phyloP scores from a whole-genome alignment of 2,329 filamentous ascomycete species.

The Fusarium napiforme region DNA sequence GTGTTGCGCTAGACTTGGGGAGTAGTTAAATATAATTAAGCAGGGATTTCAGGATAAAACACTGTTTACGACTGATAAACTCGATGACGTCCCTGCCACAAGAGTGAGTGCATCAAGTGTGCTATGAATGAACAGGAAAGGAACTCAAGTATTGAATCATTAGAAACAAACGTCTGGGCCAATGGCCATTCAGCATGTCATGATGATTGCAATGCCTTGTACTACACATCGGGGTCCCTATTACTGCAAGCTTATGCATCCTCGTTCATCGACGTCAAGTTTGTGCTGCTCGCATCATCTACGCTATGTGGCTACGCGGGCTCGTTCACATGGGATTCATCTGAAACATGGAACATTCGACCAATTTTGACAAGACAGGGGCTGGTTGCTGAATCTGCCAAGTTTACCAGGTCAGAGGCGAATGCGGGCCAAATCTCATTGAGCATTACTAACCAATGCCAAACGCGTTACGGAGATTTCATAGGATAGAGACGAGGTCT shows the following conservation, averaged over 20 bases:
- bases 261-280: background rate
- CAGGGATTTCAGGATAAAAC: background rate
- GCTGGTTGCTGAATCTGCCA: background rate
- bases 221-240: background rate
- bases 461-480: background rate
- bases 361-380: constrained; percentile 9
- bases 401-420: constrained; percentile 12
- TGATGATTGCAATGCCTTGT: background rate
- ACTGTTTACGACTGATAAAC: background rate
- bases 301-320: background rate
- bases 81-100: background rate
- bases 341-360: constrained; percentile 34
- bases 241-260: background rate
- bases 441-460: constrained; percentile 8
- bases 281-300: constrained; percentile 1
- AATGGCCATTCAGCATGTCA: background rate
- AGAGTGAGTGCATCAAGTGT: background rate
- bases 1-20: background rate
- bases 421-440: constrained; percentile 2
- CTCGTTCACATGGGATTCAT: constrained; percentile 17
- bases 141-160: background rate
- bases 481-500: constrained; percentile 4
- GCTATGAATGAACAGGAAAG: background rate
- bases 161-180: background rate
- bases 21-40: background rate